Percentiles rank a stretch among this genome's conserved stretches.
Evolutionary conservation across 805 yeast species (phyloP).

Genomic region (Saccharomycopsis sp.): DNA sequence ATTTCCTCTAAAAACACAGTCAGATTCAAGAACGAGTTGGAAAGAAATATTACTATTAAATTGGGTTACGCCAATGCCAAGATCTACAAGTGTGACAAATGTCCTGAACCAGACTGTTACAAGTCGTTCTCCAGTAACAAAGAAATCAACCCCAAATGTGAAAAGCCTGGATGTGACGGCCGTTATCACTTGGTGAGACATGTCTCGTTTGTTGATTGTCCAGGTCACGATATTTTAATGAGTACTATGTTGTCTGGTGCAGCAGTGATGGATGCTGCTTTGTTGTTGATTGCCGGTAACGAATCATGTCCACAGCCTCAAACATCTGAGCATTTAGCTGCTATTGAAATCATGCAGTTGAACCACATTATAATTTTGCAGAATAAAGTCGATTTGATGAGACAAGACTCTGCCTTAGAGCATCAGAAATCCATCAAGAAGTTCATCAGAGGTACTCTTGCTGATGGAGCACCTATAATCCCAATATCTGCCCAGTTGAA

Average conservation of each 20-base stretch:
- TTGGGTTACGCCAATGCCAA: slow-evolving; percentile 99
- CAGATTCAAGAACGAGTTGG: slow-evolving; percentile 97
- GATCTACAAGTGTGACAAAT: slow-evolving; percentile 84
- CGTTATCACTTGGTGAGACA: slow-evolving; percentile 89
- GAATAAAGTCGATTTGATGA: slow-evolving; percentile 97
- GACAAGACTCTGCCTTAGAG: slow-evolving; percentile 92
- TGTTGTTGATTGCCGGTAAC: slow-evolving; percentile 92
- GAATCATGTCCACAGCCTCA: slow-evolving; percentile 99
- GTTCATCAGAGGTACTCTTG: slow-evolving; percentile 95
- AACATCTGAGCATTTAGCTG: slow-evolving; percentile 98
- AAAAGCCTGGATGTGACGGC: slow-evolving; percentile 80
- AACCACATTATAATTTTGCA: slow-evolving; percentile 94
- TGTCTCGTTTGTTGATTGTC: slow-evolving; percentile 98
- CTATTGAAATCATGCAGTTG: slow-evolving; percentile 98
- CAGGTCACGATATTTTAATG: slow-evolving; percentile 99
- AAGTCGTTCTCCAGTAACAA: slow-evolving; percentile 90
- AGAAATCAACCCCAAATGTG: slow-evolving; percentile 91
- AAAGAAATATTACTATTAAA: slow-evolving; percentile 97
- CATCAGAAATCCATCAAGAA: slow-evolving; percentile 89
- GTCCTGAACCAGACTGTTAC: slow-evolving; percentile 94
- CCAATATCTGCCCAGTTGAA: slow-evolving; percentile 99
- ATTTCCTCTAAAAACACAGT: slow-evolving; percentile 99
- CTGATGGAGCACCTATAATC: slow-evolving; percentile 98
- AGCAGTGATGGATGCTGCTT: slow-evolving; percentile 99
- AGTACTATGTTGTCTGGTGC: slow-evolving; percentile 99